phyloP scores from a whole-genome alignment of 495 filamentous ascomycete species.

The Talaromyces stipitatus region DNA sequence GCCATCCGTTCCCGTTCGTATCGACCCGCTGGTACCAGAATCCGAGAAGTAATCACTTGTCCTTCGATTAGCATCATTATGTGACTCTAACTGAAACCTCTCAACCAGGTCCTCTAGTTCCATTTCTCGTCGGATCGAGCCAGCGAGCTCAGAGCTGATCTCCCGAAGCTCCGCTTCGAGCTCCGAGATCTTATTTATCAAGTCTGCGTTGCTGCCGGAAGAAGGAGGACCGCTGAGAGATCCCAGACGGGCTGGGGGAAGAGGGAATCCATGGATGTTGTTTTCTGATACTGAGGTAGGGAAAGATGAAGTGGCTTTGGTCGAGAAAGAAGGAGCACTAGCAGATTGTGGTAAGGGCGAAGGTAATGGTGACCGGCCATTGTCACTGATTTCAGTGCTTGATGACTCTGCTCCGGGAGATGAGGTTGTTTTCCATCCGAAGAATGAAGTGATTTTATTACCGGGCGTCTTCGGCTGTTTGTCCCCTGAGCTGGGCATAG shows the following conservation, averaged over 20 bases:
- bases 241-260: conserved; percentile 23
- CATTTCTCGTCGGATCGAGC: conserved; percentile 91
- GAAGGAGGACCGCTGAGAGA: conserved; percentile 29
- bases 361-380: conserved; percentile 48
- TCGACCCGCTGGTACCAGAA: conserved; percentile 72
- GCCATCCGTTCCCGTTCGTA: conserved; percentile 63
- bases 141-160: conserved; percentile 85
- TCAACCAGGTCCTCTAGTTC: conserved; percentile 94
- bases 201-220: conserved; percentile 36
- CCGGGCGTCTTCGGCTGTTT: conserved; percentile 53
- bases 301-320: conserved; percentile 21
- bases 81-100: conserved; percentile 67
- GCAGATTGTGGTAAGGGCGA: conserved; percentile 48
- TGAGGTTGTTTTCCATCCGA: conserved; percentile 55
- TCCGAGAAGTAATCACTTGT: conserved; percentile 99
- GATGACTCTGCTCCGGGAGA: conserved; percentile 54
- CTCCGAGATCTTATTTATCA: conserved; percentile 52
- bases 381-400: conserved; percentile 57
- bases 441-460: conserved; percentile 59
- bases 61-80: conserved; percentile 49
- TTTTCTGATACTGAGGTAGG: conserved; percentile 38
- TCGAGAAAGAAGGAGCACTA: conserved; percentile 31
- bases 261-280: conserved; percentile 30
- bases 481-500: conserved; percentile 24
- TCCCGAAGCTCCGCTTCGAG: conserved; percentile 90